Conservation (phyloP, 2,329 filamentous ascomycete genomes). For the Elsinoe fawcettii region DNA sequence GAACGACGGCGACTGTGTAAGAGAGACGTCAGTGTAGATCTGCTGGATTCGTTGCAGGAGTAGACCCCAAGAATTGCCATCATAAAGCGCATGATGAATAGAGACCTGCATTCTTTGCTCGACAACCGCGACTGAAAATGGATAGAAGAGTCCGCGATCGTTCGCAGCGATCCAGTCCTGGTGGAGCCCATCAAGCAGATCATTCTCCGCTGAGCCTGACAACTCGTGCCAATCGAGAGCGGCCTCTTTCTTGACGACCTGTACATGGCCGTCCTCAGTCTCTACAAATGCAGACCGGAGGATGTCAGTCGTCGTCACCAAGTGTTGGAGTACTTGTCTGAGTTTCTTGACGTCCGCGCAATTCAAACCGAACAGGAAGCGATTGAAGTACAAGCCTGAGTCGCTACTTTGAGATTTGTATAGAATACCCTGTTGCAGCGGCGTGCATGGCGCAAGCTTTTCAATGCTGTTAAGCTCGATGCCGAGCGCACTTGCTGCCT, state of each 20-base stretch:
- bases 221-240: constrained; percentile 21
- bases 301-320: constrained; percentile 51
- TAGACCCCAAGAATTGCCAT: constrained; percentile 67
- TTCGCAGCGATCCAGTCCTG: constrained; percentile 51
- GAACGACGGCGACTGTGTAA: constrained; percentile 48
- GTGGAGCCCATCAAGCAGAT: constrained; percentile 34
- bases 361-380: constrained; percentile 55
- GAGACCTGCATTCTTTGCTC: constrained; percentile 49
- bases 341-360: constrained; percentile 44
- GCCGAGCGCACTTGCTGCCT: constrained; percentile 47
- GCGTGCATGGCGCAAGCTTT: constrained; percentile 71
- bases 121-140: constrained; percentile 46
- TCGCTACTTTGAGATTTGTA: constrained; percentile 56
- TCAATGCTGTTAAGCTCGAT: constrained; percentile 53
- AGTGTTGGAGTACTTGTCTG: constrained; percentile 48
- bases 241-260: constrained; percentile 50
- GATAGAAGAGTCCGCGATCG: constrained; percentile 39
- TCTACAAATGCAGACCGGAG: constrained; percentile 65
- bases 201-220: constrained; percentile 37
- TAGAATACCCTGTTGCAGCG: constrained; percentile 80
- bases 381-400: constrained; percentile 64
- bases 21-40: constrained; percentile 39
- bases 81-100: constrained; percentile 82
- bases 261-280: constrained; percentile 68
- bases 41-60: constrained; percentile 54